A percentile compares a stretch with the other conserved stretches of the same genome.
phyloP scores from a whole-genome alignment of 768 basidiomycete species.

The Psilocybe tampanensis region DNA sequence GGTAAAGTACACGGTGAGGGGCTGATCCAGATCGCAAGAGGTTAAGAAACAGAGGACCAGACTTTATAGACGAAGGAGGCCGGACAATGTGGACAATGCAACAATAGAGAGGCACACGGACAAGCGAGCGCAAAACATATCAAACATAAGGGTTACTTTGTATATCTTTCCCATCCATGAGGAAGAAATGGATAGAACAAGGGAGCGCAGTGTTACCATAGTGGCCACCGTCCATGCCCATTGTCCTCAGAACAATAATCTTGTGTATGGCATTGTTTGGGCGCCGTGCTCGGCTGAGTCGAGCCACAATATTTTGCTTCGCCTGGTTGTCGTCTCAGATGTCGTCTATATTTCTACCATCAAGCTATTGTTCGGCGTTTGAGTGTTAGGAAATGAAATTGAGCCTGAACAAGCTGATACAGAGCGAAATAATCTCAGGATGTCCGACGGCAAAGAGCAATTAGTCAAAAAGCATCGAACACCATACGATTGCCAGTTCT shows the following conservation, averaged over 20 bases:
- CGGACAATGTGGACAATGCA: neutral
- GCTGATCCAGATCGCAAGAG: conserved; percentile 30
- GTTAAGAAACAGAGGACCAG: neutral
- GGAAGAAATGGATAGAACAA: neutral
- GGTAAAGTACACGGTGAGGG: conserved; percentile 13
- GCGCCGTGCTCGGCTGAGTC: neutral
- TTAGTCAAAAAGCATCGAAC: no score
- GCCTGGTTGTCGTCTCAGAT: neutral
- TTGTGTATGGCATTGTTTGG: neutral
- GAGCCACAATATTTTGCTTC: no score
- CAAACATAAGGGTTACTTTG: neutral
- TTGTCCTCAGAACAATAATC: conserved; percentile 8
- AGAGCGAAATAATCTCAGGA: no score
- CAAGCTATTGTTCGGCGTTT: neutral
- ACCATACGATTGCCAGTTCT: no score
- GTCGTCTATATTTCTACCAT: neutral
- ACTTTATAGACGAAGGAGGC: neutral
- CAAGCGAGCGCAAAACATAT: neutral
- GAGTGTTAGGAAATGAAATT: no score
- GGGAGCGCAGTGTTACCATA: conserved; percentile 7
- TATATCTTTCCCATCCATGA: neutral
- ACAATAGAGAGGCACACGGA: neutral
- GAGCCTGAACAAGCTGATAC: no score
- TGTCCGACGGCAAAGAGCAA: no score
- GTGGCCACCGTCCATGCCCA: neutral